Percentiles rank a stretch among this genome's conserved stretches.
Evolutionary conservation across 768 basidiomycete genomes (phyloP).

Genomic region (Boletellus emodensis): DNA sequence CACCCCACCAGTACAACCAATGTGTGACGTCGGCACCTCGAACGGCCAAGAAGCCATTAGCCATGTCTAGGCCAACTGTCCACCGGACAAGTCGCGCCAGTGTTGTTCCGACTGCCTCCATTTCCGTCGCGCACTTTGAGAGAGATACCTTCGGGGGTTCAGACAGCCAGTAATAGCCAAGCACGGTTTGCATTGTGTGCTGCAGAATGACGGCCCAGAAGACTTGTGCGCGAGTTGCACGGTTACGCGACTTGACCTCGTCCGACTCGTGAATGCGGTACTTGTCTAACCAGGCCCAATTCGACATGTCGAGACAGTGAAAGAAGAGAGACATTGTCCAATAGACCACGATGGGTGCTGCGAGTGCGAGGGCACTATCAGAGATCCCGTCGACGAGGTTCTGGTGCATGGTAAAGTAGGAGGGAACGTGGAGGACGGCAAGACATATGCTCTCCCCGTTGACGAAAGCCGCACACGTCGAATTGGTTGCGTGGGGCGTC

Average conservation of each 20-base stretch:
- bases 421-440: constrained; percentile 38
- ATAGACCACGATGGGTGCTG: constrained; percentile 76
- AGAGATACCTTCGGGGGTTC: constrained; percentile 32
- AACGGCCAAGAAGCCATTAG: constrained; percentile 32
- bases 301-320: constrained; percentile 73
- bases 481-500: constrained; percentile 30
- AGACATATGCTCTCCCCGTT: constrained; percentile 39
- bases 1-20: constrained; percentile 89
- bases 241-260: constrained; percentile 74
- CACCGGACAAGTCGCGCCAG: constrained; percentile 38
- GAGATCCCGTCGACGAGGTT: constrained; percentile 53
- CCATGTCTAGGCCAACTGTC: constrained; percentile 41
- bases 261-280: constrained; percentile 85
- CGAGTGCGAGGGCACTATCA: constrained; percentile 69
- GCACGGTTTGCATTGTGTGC: constrained; percentile 75
- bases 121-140: constrained; percentile 39
- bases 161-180: constrained; percentile 69
- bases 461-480: constrained; percentile 31
- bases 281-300: constrained; percentile 73
- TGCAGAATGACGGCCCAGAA: constrained; percentile 80
- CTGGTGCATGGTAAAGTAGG: constrained; percentile 49
- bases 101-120: constrained; percentile 39
- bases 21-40: constrained; percentile 47
- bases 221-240: constrained; percentile 68
- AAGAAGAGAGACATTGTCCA: constrained; percentile 82